Evolutionary conservation across 306 rosid species (phyloP).

Genomic region (Neltuma alba): DNA sequence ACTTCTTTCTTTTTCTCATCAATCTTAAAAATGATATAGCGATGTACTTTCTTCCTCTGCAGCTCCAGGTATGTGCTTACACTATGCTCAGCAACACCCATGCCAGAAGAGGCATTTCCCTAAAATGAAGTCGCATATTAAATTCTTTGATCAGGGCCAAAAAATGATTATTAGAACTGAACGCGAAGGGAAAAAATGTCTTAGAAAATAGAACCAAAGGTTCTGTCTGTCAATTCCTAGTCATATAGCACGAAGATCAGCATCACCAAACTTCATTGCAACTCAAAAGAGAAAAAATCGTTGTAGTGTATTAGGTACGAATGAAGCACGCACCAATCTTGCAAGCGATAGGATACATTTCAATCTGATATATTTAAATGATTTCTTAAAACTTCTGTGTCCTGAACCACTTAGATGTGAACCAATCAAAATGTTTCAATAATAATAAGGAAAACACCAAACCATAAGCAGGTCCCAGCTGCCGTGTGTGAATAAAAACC

Average conservation of each 20-base stretch:
- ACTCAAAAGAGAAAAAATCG: not conserved
- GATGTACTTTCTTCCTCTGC: slow-evolving; percentile 81
- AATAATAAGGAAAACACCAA: slow-evolving; percentile 13
- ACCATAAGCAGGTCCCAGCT: not conserved
- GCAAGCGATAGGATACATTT: slow-evolving; percentile 3
- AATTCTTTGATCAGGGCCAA: not conserved
- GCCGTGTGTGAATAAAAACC: slow-evolving; percentile 15
- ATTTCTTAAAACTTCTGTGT: not conserved
- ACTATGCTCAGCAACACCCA: slow-evolving; percentile 75
- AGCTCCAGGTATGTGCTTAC: slow-evolving; percentile 63
- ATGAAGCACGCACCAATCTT: not conserved
- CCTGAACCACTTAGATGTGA: slow-evolving; percentile 13
- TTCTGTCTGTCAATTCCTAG: not conserved
- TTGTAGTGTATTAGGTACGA: slow-evolving; percentile 3
- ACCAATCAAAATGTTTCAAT: not conserved
- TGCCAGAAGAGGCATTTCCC: slow-evolving; percentile 80
- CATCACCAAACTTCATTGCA: slow-evolving; percentile 21
- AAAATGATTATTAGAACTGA: not conserved
- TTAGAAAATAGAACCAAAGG: not conserved
- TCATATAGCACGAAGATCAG: not conserved
- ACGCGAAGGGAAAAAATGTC: not conserved
- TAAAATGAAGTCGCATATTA: slow-evolving; percentile 35
- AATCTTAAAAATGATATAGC: slow-evolving; percentile 77
- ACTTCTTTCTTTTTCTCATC: slow-evolving; percentile 85
- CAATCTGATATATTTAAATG: not conserved